Conservation (phyloP, 2,329 filamentous ascomycete species). For the Drechslerella stenobrocha region DNA sequence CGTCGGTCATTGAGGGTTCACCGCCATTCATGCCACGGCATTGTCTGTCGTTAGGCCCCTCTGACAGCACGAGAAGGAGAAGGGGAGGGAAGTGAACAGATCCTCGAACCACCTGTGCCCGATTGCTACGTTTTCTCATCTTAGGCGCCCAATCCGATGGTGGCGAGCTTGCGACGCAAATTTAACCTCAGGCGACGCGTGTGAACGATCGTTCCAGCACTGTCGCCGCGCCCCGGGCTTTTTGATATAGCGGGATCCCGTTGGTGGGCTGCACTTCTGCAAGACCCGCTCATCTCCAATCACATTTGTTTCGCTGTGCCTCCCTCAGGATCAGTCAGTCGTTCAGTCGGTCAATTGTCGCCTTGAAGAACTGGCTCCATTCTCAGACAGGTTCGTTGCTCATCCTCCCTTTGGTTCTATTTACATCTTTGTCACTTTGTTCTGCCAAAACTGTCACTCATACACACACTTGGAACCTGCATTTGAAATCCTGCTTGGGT, state of each 20-base stretch:
- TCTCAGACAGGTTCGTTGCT: conserved; percentile 43
- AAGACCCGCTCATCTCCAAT: conserved; percentile 29
- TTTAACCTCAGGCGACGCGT: conserved; percentile 31
- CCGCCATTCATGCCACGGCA: conserved; percentile 14
- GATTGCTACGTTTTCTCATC: conserved; percentile 29
- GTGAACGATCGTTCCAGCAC: conserved; percentile 35
- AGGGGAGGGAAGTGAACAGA: no score
- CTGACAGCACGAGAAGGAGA: conserved; percentile 36
- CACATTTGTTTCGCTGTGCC: conserved; percentile 33
- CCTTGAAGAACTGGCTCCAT: conserved; percentile 28
- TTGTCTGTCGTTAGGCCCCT: conserved; percentile 16
- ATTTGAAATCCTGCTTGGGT: conserved; percentile 13
- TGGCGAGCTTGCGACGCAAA: conserved; percentile 36
- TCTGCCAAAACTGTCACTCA: conserved; percentile 16
- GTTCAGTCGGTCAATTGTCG: conserved; percentile 31
- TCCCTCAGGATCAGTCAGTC: conserved; percentile 22
- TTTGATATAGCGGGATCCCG: conserved; percentile 11
- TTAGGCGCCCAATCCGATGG: conserved; percentile 46
- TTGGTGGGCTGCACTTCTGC: conserved; percentile 39
- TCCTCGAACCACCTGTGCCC: conserved; percentile 38
- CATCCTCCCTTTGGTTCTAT: conserved; percentile 22
- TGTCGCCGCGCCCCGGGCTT: conserved; percentile 1
- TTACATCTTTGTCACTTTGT: conserved; percentile 17
- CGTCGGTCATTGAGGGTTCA: conserved; percentile 19
- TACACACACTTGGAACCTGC: conserved; percentile 24